Conservation (phyloP, 441 rosid species). For the Manihot esculenta region DNA sequence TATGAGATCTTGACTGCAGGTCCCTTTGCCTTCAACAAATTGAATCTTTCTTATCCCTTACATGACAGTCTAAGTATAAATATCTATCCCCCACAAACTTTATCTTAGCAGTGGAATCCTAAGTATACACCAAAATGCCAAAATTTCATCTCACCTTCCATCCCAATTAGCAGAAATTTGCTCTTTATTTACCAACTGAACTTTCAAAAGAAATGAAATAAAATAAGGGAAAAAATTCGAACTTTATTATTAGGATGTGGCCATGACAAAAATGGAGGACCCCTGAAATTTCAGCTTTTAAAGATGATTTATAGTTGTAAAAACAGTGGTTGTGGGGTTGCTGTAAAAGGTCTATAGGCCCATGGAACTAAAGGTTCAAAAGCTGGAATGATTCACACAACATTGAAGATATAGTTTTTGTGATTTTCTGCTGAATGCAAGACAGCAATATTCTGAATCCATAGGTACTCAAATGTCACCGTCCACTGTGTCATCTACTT, state of each 20-base stretch:
- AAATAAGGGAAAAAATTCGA: constrained; percentile 15
- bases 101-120: too few species aligned
- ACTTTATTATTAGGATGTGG: constrained; percentile 33
- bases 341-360: constrained; percentile 33
- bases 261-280: constrained; percentile 49
- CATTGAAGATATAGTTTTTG: constrained; percentile 30
- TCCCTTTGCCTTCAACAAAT: background rate
- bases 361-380: constrained; percentile 38
- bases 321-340: constrained; percentile 44
- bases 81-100: too few species aligned
- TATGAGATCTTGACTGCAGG: constrained; percentile 6
- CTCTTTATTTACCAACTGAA: constrained; percentile 25
- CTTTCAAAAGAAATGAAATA: background rate
- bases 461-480: constrained; percentile 34
- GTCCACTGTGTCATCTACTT: constrained; percentile 24
- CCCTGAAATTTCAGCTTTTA: constrained; percentile 38
- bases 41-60: too few species aligned
- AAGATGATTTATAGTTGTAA: constrained; percentile 32
- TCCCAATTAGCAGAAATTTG: constrained; percentile 35
- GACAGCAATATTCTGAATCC: constrained; percentile 37
- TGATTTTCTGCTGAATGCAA: constrained; percentile 49
- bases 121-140: constrained; percentile 45
- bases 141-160: constrained; percentile 24
- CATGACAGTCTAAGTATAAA: constrained; percentile 49
- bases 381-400: constrained; percentile 37